Conservation (phyloP, 495 filamentous ascomycete species). For the Apodospora peruviana region DNA sequence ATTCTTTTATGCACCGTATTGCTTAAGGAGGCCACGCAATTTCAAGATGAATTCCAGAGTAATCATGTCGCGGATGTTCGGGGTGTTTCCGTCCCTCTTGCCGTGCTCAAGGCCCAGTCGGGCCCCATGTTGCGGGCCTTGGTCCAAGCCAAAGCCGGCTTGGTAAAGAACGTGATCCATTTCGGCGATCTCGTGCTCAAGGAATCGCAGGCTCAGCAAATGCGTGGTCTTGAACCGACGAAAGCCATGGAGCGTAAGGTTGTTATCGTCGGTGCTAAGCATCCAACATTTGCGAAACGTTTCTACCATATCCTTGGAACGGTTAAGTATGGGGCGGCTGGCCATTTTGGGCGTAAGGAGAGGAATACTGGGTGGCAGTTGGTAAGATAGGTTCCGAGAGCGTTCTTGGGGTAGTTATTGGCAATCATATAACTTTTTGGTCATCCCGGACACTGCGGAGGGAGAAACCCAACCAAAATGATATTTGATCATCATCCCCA, state of each 20-base stretch:
- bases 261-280: conserved; percentile 3
- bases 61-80: neutral
- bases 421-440: neutral
- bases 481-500: neutral
- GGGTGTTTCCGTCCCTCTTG: neutral
- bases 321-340: neutral
- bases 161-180: neutral
- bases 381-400: neutral
- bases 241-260: neutral
- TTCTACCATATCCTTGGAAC: neutral
- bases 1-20: conserved; percentile 1
- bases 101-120: conserved; percentile 1
- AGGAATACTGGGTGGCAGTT: neutral
- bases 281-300: neutral
- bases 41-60: neutral
- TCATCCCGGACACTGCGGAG: neutral
- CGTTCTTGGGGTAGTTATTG: neutral
- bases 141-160: conserved; percentile 1
- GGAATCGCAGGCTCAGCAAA: conserved; percentile 1
- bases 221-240: conserved; percentile 4
- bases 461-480: neutral
- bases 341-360: neutral
- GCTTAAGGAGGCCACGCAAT: neutral
- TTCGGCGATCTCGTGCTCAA: conserved; percentile 1
- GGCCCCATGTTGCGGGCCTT: neutral